Conservation (phyloP, 2,329 filamentous ascomycete species). For the Verticillium alfalfae region DNA sequence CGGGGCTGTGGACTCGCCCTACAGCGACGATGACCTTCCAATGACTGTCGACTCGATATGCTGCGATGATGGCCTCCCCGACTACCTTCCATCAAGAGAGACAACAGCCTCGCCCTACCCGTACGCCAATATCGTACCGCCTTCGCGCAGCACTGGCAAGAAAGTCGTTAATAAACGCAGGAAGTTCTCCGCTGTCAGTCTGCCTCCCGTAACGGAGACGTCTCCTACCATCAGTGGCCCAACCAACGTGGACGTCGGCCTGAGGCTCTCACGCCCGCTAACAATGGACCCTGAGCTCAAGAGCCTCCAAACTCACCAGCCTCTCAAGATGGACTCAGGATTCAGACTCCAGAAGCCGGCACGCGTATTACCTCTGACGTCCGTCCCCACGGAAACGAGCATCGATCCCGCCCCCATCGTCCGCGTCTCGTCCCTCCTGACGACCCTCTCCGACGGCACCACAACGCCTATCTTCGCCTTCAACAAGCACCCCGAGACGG, state of each 20-base stretch:
- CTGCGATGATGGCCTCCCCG: neutral
- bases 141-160: neutral
- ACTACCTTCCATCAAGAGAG: no score
- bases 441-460: neutral
- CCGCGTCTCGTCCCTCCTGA: neutral
- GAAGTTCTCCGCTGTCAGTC: neutral
- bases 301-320: no score
- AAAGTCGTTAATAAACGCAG: neutral
- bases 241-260: no score
- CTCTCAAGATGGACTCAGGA: no score
- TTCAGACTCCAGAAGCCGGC: neutral
- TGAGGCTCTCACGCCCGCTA: no score
- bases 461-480: constrained; percentile 6
- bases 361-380: no score
- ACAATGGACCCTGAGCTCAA: no score
- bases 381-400: neutral
- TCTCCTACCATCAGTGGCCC: neutral
- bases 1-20: neutral
- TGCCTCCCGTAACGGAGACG: neutral
- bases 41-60: neutral
- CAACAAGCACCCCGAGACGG: constrained; percentile 2
- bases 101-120: no score
- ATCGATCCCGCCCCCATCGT: neutral
- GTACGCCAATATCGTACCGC: no score
- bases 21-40: neutral